Conservation (phyloP, 257 asterid genomes). For the Phtheirospermum japonicum region DNA sequence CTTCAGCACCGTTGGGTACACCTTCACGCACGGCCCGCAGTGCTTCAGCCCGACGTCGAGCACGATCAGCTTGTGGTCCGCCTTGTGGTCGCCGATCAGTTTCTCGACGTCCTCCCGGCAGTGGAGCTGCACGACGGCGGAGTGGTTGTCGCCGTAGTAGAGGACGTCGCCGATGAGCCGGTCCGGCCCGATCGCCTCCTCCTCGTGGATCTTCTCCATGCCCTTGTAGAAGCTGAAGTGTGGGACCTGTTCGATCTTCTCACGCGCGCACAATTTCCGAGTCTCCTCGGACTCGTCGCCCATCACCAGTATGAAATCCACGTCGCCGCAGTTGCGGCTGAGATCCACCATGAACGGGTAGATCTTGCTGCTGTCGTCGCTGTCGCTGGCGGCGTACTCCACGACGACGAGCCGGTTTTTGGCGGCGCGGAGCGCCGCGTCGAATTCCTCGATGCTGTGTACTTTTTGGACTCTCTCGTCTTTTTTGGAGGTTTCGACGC, state of each 20-base stretch:
- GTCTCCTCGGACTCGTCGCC: slow-evolving; percentile 85
- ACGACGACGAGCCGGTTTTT: slow-evolving; percentile 80
- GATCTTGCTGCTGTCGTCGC: slow-evolving; percentile 49
- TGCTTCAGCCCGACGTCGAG: slow-evolving; percentile 91
- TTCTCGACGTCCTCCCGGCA: slow-evolving; percentile 67
- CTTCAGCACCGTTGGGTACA: slow-evolving; percentile 86
- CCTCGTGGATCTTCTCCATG: slow-evolving; percentile 94
- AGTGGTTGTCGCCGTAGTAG: slow-evolving; percentile 92
- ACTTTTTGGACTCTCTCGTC: slow-evolving; percentile 61
- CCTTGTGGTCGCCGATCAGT: slow-evolving; percentile 53
- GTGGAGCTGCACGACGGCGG: slow-evolving; percentile 82
- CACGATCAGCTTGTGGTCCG: slow-evolving; percentile 57
- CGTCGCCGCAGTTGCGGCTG: slow-evolving; percentile 87
- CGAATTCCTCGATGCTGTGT: slow-evolving; percentile 64
- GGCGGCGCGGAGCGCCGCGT: slow-evolving; percentile 64
- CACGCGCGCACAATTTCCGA: slow-evolving; percentile 60
- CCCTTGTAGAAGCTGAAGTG: slow-evolving; percentile 92
- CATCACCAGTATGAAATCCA: slow-evolving; percentile 72
- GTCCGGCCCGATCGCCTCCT: slow-evolving; percentile 87
- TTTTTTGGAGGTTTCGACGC: slow-evolving; percentile 36
- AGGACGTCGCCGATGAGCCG: slow-evolving; percentile 80
- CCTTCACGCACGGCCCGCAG: slow-evolving; percentile 98
- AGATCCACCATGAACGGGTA: slow-evolving; percentile 92
- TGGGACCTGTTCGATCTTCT: slow-evolving; percentile 65
- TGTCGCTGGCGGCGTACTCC: slow-evolving; percentile 62